Percentiles rank a stretch among this genome's conserved stretches.
Evolutionary conservation across 1,284 basidiomycete species (phyloP).

Genomic region (Grifola frondosa): DNA sequence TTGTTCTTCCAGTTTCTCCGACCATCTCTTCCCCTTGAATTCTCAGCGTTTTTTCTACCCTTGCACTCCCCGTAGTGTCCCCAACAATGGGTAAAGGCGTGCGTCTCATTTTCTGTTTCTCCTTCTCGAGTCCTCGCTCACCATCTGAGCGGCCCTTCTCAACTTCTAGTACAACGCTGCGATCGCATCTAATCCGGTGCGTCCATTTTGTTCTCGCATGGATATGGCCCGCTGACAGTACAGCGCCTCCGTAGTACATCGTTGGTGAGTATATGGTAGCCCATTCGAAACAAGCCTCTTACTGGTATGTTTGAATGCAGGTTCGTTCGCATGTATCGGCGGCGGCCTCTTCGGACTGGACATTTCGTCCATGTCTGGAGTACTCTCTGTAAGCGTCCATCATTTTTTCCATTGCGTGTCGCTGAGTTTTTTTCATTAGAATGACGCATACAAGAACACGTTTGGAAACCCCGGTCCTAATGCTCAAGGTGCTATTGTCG

Average conservation of each 20-base stretch:
- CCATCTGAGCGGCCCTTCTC: neutral
- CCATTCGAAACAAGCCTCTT: neutral
- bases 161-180: constrained; percentile 34
- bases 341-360: constrained; percentile 78
- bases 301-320: constrained; percentile 36
- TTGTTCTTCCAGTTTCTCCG: no score
- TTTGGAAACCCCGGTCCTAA: constrained; percentile 51
- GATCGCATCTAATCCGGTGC: constrained; percentile 39
- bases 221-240: constrained; percentile 1
- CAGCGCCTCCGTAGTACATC: constrained; percentile 41
- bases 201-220: constrained; percentile 5
- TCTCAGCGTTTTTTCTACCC: no score
- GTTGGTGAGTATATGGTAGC: constrained; percentile 43
- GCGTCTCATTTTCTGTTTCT: constrained; percentile 18
- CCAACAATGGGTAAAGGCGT: constrained; percentile 32
- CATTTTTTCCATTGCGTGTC: neutral
- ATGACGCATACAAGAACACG: constrained; percentile 50
- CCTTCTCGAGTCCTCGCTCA: neutral
- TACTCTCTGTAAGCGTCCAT: constrained; percentile 52
- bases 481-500: constrained; percentile 74
- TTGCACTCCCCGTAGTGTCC: no score
- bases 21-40: no score
- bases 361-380: constrained; percentile 83
- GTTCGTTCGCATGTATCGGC: constrained; percentile 79
- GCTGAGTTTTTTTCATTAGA: constrained; percentile 36